phyloP scores from a whole-genome alignment of 192 early-diverging fungal genomes.

The Mycoemilia scoparia region DNA sequence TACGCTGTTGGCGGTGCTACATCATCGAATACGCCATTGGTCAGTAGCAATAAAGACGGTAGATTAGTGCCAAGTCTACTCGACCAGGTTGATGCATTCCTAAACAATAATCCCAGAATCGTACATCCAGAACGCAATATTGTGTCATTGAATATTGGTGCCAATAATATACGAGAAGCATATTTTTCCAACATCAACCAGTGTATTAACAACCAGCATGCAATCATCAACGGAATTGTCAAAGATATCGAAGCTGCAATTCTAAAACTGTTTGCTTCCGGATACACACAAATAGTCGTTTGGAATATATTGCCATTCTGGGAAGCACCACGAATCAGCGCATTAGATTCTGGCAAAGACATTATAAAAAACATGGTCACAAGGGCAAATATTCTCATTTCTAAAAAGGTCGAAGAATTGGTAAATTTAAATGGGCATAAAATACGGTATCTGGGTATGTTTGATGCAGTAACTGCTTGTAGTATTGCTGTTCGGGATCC shows the following conservation, averaged over 20 bases:
- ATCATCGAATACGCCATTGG: slow-evolving; percentile 14
- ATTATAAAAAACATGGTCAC: slow-evolving; percentile 6
- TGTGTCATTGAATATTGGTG: slow-evolving; percentile 18
- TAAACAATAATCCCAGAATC: slow-evolving; percentile 10
- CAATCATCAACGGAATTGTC: slow-evolving; percentile 10
- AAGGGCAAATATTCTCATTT: slow-evolving; percentile 8
- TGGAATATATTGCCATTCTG: slow-evolving; percentile 13
- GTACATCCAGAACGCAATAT: slow-evolving; percentile 18
- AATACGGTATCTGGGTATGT: slow-evolving; percentile 7
- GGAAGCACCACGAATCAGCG: slow-evolving; percentile 9
- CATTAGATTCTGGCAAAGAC: too few relatives aligned
- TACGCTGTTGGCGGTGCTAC: slow-evolving; percentile 12
- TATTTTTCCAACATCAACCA: slow-evolving; percentile 4
- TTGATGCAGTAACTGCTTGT: slow-evolving; percentile 8
- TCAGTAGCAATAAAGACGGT: slow-evolving; percentile 8
- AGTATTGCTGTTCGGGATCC: slow-evolving; percentile 10
- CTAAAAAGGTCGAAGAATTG: slow-evolving; percentile 2
- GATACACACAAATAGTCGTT: slow-evolving; percentile 30
- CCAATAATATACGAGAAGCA: slow-evolving; percentile 13
- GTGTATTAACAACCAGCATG: slow-evolving; percentile 3
- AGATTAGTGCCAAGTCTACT: slow-evolving; percentile 19
- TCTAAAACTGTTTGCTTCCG: slow-evolving; percentile 8
- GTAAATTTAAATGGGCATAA: not conserved
- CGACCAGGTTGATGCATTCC: slow-evolving; percentile 16
- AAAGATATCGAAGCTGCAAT: too few relatives aligned